Conservation (phyloP, 2,329 filamentous ascomycete genomes). For the Hymenoscyphus fraxineus region DNA sequence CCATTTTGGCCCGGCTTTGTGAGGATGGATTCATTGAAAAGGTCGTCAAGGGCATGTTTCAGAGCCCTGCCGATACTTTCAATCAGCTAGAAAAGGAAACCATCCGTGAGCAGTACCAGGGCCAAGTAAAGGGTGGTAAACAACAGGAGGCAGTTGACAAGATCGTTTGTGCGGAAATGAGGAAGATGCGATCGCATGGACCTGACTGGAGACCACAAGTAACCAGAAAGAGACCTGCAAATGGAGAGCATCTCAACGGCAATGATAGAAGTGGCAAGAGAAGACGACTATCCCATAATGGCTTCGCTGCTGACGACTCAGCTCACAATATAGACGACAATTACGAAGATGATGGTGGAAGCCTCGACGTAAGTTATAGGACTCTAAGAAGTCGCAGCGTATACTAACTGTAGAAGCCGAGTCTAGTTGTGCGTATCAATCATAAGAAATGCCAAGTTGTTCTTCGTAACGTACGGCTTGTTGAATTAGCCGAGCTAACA, state of each 20-base stretch:
- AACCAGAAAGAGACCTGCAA: conserved; percentile 46
- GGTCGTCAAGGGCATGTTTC: conserved; percentile 53
- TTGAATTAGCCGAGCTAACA: conserved; percentile 65
- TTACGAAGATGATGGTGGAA: conserved; percentile 40
- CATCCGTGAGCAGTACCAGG: conserved; percentile 49
- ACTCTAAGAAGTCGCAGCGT: conserved; percentile 10
- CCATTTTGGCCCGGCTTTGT: conserved; percentile 48
- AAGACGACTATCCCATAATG: conserved; percentile 51
- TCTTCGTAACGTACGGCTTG: conserved; percentile 74
- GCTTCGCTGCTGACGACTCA: conserved; percentile 12
- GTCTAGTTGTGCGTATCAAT: conserved; percentile 75
- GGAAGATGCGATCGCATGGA: conserved; percentile 46
- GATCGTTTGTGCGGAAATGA: conserved; percentile 52
- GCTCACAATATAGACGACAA: conserved; percentile 37
- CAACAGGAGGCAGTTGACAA: conserved; percentile 59
- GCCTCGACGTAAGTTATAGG: conserved; percentile 48
- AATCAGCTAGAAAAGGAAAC: conserved; percentile 62
- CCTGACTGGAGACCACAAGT: conserved; percentile 43
- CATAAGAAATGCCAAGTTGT: conserved; percentile 80
- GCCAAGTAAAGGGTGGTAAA: conserved; percentile 58
- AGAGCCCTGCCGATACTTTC: conserved; percentile 57
- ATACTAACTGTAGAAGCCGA: conserved; percentile 49
- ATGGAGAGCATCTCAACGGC: conserved; percentile 27
- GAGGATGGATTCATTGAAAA: conserved; percentile 65
- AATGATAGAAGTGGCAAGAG: conserved; percentile 42